Evolutionary conservation across 2,329 filamentous ascomycete species (phyloP).

Genomic region (Apiospora phragmitis): DNA sequence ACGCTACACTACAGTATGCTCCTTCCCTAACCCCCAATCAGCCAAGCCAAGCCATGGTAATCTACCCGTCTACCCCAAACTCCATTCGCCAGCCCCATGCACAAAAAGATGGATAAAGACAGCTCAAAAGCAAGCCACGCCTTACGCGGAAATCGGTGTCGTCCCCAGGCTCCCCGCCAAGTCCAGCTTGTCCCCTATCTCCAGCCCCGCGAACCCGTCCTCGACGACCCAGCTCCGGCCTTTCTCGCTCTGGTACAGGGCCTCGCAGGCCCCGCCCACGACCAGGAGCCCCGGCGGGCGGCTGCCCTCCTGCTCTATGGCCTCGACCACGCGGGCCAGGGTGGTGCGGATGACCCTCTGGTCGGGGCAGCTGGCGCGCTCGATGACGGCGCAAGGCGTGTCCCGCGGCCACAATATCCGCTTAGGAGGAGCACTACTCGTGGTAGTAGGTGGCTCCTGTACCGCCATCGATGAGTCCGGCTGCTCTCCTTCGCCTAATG

Average conservation of each 20-base stretch:
- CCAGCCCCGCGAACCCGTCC: slow-evolving; percentile 79
- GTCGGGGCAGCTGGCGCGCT: slow-evolving; percentile 90
- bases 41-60: too few relatives aligned
- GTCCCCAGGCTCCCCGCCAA: neutral
- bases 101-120: neutral
- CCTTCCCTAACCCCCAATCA: neutral
- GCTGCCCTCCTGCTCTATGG: slow-evolving; percentile 86
- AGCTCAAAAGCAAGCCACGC: neutral
- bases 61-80: neutral
- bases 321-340: slow-evolving; percentile 73
- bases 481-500: neutral
- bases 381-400: slow-evolving; percentile 92
- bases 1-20: neutral
- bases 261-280: slow-evolving; percentile 80
- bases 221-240: slow-evolving; percentile 78
- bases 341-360: slow-evolving; percentile 91
- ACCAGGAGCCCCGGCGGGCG: slow-evolving; percentile 87
- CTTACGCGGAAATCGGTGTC: neutral
- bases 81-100: neutral
- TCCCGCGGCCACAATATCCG: slow-evolving; percentile 64
- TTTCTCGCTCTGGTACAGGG: slow-evolving; percentile 60
- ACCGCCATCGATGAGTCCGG: too few relatives aligned
- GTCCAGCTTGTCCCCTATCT: slow-evolving; percentile 3
- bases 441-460: neutral
- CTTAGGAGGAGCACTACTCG: slow-evolving; percentile 18